Base-by-base conservation (phyloP, 768 basidiomycete species). In the Roridomyces roridus region DNA sequence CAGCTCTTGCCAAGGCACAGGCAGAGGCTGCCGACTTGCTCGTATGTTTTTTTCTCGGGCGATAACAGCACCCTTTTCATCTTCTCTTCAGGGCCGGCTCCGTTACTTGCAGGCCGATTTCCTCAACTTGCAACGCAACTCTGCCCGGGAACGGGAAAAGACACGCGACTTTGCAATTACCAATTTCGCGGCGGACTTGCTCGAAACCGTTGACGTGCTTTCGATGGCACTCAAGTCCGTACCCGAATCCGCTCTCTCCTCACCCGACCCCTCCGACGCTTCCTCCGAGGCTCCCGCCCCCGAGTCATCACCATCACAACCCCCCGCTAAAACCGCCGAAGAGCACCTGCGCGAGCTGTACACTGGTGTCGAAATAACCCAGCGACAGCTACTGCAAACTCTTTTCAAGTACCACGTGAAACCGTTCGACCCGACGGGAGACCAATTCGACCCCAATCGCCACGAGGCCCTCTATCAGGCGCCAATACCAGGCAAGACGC, bases 391-490 rank as follows among this genome's bases (percentile, higher is more conserved):
- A 36, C 82, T 95, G 9, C 90, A 94, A 69, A 96, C 92, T 2
- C 81, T 99, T 29, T 92, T 88, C 78, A 89, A 93, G 75, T 94
- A 95, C 74, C 89, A 95, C 57, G 86, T 98, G 71, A 92, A 89
- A 55, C 86, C 91, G 1, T 97, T 94, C 67, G 94, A 97, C 70
- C 93, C 96, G 14, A 88, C 85, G 0, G 96, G 96, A 39, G 94
- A 96, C 73, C 80, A 79, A 62, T 99, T 99, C 67, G 95, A 99
- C 74, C 96, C 97, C 15, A 98, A 98, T 74, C 75, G 78, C 28
- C 96, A 98, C 67, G 97, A 99, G 75, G 97, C 97, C 11, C 80
- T 97, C 24, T 98, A 93, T 75, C 94, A 96, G 76, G 92, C 85
- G 23, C 94, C 96, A 20, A 81, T 95, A 61, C 89, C 93, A n/a